phyloP scores from a whole-genome alignment of 192 early-diverging fungal species.

The Rhizophagus sp. region DNA sequence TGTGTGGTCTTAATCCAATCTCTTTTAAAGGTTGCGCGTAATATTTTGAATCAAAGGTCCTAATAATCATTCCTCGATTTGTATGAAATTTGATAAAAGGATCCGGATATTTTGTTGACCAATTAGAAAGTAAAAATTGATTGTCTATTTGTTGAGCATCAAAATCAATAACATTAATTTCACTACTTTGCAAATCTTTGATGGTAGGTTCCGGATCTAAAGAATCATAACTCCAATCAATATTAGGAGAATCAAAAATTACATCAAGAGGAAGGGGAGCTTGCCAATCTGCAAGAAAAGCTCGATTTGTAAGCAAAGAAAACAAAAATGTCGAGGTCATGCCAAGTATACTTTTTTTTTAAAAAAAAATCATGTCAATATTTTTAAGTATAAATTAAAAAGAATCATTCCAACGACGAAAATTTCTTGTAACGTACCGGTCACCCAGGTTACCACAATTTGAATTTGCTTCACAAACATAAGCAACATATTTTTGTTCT shows the following conservation, averaged over 20 bases:
- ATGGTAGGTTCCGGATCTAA: neutral
- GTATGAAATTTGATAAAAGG: constrained; percentile 38
- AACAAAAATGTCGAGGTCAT: constrained; percentile 52
- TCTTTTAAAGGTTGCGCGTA: constrained; percentile 34
- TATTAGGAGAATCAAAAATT: constrained; percentile 42
- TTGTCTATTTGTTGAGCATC: constrained; percentile 14
- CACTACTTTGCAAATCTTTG: neutral
- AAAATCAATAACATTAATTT: constrained; percentile 9
- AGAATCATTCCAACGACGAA: neutral
- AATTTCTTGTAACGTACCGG: constrained; percentile 35
- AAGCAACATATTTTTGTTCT: constrained; percentile 37
- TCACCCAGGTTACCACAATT: constrained; percentile 50
- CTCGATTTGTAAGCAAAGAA: constrained; percentile 40
- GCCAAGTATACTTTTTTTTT: constrained; percentile 32
- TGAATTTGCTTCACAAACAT: constrained; percentile 39
- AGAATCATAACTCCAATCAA: constrained; percentile 43
- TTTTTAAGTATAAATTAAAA: neutral
- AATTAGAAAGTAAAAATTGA: constrained; percentile 11
- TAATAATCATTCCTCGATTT: constrained; percentile 44
- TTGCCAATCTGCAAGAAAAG: constrained; percentile 45
- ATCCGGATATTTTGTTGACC: constrained; percentile 26
- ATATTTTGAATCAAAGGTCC: constrained; percentile 40
- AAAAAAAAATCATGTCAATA: neutral
- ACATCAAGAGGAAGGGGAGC: constrained; percentile 41
- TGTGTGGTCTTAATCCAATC: constrained; percentile 43